These are phyloP conservation scores for Dissophora globulifera DNA, from an alignment of 192 early-diverging fungal genomes.

Conservation along the genomic window DNA sequence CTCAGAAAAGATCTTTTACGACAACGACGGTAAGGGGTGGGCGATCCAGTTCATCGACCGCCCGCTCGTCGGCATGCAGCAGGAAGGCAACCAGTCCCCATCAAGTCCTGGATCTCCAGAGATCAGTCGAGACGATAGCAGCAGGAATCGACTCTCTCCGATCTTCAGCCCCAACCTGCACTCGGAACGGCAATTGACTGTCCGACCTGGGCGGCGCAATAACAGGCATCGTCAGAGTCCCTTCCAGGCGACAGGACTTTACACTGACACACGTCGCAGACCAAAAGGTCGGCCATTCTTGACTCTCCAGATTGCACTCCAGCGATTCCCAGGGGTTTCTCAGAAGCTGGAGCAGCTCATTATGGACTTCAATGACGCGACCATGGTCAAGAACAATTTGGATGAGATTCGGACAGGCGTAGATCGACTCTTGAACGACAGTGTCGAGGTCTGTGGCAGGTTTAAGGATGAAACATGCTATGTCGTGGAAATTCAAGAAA, in stretches of 20 bases:
- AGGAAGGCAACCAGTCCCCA: conserved; percentile 1
- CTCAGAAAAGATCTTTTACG: conserved; percentile 48
- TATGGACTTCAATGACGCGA: conserved; percentile 41
- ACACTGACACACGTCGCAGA: conserved; percentile 5
- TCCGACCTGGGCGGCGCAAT: background rate
- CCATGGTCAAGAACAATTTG: conserved; percentile 22
- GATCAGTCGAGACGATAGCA: background rate
- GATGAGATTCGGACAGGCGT: conserved; percentile 37
- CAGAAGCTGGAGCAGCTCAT: conserved; percentile 38
- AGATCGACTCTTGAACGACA: conserved; percentile 20
- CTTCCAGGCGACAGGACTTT: background rate
- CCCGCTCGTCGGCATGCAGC: conserved; percentile 23
- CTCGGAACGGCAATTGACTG: background rate
- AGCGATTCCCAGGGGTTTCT: conserved; percentile 35
- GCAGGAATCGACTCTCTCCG: background rate
- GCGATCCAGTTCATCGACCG: conserved; percentile 47
- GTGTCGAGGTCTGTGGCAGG: conserved; percentile 25
- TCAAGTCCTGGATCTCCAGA: conserved; percentile 12
- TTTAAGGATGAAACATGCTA: background rate
- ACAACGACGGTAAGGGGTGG: conserved; percentile 46
- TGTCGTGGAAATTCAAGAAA: background rate
- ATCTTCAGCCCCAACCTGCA: background rate
- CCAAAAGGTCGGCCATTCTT: conserved; percentile 12
- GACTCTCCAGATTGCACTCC: conserved; percentile 26
- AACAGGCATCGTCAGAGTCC: conserved; percentile 12